Evolutionary conservation across 257 asterid genomes (phyloP), one percentile per base, ranked within the genome.

Genomic region (Gentiana dahurica): DNA sequence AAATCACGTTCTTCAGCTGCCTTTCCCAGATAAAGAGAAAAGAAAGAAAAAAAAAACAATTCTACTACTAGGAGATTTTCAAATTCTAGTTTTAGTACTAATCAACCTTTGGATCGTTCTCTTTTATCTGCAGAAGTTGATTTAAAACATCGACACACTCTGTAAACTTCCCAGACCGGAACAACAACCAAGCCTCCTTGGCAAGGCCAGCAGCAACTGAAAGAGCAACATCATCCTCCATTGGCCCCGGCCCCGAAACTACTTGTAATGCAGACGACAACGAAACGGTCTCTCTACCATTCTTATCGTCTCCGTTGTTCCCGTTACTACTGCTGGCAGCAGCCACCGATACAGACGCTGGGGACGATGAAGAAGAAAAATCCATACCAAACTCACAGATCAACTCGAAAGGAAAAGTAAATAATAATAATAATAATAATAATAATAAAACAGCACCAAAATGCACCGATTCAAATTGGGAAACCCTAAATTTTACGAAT

Each of bases 31-130:
- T 24, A 24, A n/a, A n/a, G n/a, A n/a, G n/a, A n/a, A n/a, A n/a
- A n/a, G n/a, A n/a, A n/a, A n/a, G n/a, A n/a, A 24, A 24, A 24
- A 24, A 24, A 24, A 24, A 24, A 24, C 24, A 24, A 24, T 24
- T 24, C 24, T 24, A 24, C 24, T 24, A 24, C 24, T 24, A 24
- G 24, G 24, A 24, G 24, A 24, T 24, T 24, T 24, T 24, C 24
- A 24, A 24, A 24, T 24, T 24, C 24, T 24, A 24, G 24, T 24
- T 24, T 24, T 24, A 24, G 24, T 24, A 24, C 24, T 24, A 24
- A 24, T 24, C 24, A 64, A 90, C 98, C 95, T 85, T 90, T 8
- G 89, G 94, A 84, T 87, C 95, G 71, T 72, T 76, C 63, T 62
- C 66, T 65, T 83, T 87, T 75, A 77, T 76, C 46, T 68, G 86